These are phyloP conservation scores for Mesembryanthemum crystallinum DNA, from an alignment of 148 eudicot species.

Conservation along the genomic window DNA sequence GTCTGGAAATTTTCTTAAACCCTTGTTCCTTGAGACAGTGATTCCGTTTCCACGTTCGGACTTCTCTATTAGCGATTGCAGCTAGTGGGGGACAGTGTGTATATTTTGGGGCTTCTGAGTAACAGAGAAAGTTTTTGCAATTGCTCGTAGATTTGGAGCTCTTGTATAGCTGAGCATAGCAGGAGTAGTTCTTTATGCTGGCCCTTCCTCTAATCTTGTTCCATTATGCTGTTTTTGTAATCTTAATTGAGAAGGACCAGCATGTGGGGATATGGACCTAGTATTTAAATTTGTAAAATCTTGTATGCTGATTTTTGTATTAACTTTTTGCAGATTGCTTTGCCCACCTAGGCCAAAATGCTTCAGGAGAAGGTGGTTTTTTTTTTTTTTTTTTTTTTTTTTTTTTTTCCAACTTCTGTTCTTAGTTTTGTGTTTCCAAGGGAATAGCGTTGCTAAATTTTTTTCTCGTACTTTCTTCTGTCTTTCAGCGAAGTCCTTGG, in stretches of 20 bases:
- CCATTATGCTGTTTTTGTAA: neutral
- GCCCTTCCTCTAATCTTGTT: too few species aligned
- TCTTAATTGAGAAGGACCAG: neutral
- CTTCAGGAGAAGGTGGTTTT: conserved; percentile 52
- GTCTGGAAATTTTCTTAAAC: too few species aligned
- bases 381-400: too few species aligned
- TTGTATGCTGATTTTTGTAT: conserved; percentile 22
- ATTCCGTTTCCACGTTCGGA: too few species aligned
- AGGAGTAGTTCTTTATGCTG: too few species aligned
- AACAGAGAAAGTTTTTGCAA: too few species aligned
- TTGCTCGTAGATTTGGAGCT: too few species aligned
- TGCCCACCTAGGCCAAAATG: conserved; percentile 58
- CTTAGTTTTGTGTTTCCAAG: neutral
- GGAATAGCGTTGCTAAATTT: neutral
- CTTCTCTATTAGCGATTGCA: too few species aligned
- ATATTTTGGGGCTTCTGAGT: too few species aligned
- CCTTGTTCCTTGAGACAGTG: too few species aligned
- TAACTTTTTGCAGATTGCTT: conserved; percentile 62
- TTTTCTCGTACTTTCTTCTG: neutral
- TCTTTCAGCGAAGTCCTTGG: conserved; percentile 55
- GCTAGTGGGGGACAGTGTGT: too few species aligned
- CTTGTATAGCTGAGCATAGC: too few species aligned
- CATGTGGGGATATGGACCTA: neutral
- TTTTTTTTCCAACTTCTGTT: neutral
- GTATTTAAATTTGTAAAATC: neutral